Evolutionary conservation across 2,329 filamentous ascomycete species (phyloP), one percentile per base, ranked within the genome.

Genomic region (Microcyclospora pomicola): DNA sequence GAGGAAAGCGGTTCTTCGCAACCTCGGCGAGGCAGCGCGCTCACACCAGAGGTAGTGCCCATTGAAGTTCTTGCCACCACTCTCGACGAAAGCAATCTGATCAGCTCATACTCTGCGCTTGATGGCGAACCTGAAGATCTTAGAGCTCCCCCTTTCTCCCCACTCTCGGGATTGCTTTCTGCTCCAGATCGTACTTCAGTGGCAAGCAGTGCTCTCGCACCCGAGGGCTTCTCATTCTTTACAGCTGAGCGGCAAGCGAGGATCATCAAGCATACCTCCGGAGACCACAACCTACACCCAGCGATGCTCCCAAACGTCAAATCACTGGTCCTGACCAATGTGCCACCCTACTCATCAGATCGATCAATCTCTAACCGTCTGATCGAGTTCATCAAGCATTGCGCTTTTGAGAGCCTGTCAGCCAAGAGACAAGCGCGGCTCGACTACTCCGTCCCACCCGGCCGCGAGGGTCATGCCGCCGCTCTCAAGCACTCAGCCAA

Each of bases 361-460:
- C 59, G 56, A 5, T 61, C 62, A 16, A 66, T 66, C 2, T 48
- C 59, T 1, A 56, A 72, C 13, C 58, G 58, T 9, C 54, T 78
- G 5, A 69, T 66, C 33, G 56, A 64, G 10, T 77, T 75, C 50
- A 68, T 77, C 43, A 66, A 62, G 36, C 64, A 68, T 32, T 76
- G 72, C 46, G 71, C 72, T 11, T 64, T 70, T 38, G 73, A 77
- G 56, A 54, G 65, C 1, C 52, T 63, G 9, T 63, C 75, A 9
- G 71, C 73, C 14, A 63, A 56, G 4, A 60, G 70, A 10, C 65
- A 69, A 47, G 72, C 73, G 2, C 59, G 57, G 28, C 64, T 68
- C n/a, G 70, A 73, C 36, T 77, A 76, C 47, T 65, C 68, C 1
- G 59, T 76, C 2, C 72, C 73, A n/a, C 72, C 73, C 2, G 73